phyloP scores from a whole-genome alignment of 2,329 filamentous ascomycete genomes.

The Fusarium tuaranense region DNA sequence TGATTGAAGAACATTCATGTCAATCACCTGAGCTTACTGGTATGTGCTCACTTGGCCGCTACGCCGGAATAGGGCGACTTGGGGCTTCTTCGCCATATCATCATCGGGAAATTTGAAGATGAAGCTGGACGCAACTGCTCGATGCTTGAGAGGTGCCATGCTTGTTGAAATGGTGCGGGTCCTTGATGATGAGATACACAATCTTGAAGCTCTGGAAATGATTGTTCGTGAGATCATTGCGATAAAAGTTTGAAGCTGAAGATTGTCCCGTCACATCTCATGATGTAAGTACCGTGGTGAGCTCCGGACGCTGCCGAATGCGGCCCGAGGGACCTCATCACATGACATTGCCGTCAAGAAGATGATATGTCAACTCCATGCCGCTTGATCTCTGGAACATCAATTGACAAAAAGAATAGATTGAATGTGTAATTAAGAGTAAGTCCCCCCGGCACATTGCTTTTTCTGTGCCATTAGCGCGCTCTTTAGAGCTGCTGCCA shows the following conservation, averaged over 20 bases:
- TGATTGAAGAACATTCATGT: background rate
- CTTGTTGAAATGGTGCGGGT: conserved; percentile 14
- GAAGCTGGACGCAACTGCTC: conserved; percentile 62
- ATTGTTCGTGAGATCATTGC: background rate
- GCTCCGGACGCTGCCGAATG: background rate
- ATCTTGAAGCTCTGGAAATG: background rate
- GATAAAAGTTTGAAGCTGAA: background rate
- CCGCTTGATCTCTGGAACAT: background rate
- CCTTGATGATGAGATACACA: background rate
- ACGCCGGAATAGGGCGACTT: conserved; percentile 72
- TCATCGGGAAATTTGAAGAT: conserved; percentile 59
- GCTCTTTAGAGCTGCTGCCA: background rate
- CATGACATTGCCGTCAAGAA: background rate
- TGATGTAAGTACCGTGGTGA: background rate
- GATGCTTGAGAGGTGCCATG: conserved; percentile 42
- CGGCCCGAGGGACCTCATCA: background rate
- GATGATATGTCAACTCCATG: background rate
- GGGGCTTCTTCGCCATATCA: conserved; percentile 51
- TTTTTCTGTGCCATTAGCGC: background rate
- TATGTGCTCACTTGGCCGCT: conserved; percentile 71
- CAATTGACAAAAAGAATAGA: background rate
- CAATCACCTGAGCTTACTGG: conserved; percentile 55
- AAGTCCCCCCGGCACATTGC: too few species aligned
- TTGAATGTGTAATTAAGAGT: background rate
- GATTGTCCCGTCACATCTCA: background rate